Evolutionary conservation across 306 rosid genomes (phyloP), one percentile per base, ranked within the genome.

Genomic region (Echinosophora koreensis): DNA sequence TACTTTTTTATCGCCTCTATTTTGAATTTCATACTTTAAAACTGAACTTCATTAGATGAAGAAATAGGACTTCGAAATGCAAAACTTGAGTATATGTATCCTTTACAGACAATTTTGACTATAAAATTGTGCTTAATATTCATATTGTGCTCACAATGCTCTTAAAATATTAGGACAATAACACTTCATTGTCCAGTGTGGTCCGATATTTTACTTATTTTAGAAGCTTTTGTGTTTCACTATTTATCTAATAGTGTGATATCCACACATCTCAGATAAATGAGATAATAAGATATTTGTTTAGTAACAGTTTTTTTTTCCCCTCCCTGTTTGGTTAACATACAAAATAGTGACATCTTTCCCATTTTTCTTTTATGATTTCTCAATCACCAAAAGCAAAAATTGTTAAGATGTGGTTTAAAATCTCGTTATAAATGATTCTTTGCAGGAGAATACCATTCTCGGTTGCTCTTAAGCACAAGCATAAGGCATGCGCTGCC

Each of bases 381-480:
- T 15, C 54, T 42, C 39, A 68, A 16, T 74, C 46, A 7, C 8
- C 39, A 2, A 46, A 16, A 5, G 12, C 10, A 22, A 49, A 22
- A 49, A 60, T 9, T 77, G 28, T 55, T 12, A 58, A 35, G 52
- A 54, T 52, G 49, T 51, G 62, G 37, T 72, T 66, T 22, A 41
- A 55, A 74, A 37, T 83, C 44, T 37, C 50, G 15, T 44, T 22
- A 41, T 18, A 46, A 77, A 76, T 75, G 39, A 35, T 69, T 49
- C 18, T 37, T 47, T 84, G 81, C 91, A 93, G 98, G 90, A 90
- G 93, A 87, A 86, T 89, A 75, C 98, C 98, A 3, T 87, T 86
- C 63, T 13, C 84, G 0, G 88, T 93, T 74, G 97, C 98, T 71
- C 74, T 89, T 58, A 91, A 89, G 88, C 84, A 83, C 84, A 91